A percentile compares a stretch with the other conserved stretches of the same genome.
phyloP scores from a whole-genome alignment of 495 filamentous ascomycete genomes.

The Staphylotrichum longicolle region DNA sequence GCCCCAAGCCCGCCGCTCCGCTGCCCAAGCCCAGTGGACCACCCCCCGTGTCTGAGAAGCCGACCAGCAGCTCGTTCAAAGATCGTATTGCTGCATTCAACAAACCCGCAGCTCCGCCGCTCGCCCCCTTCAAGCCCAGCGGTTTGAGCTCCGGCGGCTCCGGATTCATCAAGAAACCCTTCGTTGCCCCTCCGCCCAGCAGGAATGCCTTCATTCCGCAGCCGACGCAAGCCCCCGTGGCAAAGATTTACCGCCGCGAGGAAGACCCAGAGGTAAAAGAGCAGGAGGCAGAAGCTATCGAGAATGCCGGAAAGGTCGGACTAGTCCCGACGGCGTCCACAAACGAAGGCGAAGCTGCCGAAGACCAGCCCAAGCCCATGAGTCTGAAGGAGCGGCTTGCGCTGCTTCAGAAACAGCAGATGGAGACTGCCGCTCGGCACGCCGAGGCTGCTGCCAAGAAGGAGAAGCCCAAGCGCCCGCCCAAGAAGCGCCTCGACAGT shows the following conservation, averaged over 20 bases:
- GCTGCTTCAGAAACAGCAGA: slow-evolving; percentile 86
- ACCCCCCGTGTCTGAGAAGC: slow-evolving; percentile 77
- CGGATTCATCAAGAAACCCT: slow-evolving; percentile 95
- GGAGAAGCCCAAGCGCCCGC: slow-evolving; percentile 79
- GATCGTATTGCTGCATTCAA: slow-evolving; percentile 98
- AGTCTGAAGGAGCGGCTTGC: slow-evolving; percentile 94
- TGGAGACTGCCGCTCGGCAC: slow-evolving; percentile 78
- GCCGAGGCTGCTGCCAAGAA: slow-evolving; percentile 78
- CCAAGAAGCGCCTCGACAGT: slow-evolving; percentile 74
- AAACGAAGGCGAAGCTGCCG: slow-evolving; percentile 48
- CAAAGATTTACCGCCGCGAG: slow-evolving; percentile 80
- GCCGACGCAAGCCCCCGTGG: slow-evolving; percentile 57
- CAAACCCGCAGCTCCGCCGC: slow-evolving; percentile 76
- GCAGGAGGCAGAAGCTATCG: slow-evolving; percentile 55
- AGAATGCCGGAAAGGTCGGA: slow-evolving; percentile 59
- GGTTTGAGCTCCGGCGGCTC: slow-evolving; percentile 56
- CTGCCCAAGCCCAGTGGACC: slow-evolving; percentile 46
- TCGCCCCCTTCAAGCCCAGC: slow-evolving; percentile 82
- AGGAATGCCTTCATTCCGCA: slow-evolving; percentile 87
- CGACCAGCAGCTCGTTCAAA: slow-evolving; percentile 71
- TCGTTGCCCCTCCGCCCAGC: slow-evolving; percentile 91
- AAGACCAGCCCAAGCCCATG: slow-evolving; percentile 80
- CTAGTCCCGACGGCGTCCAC: slow-evolving; percentile 44
- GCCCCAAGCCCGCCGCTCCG: slow-evolving; percentile 48
- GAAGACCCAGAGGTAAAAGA: slow-evolving; percentile 83